A percentile compares a stretch with the other conserved stretches of the same genome.
These are phyloP conservation scores for Teratosphaeria gauchensis DNA, from an alignment of 2,329 filamentous ascomycete genomes.

Conservation along the genomic window DNA sequence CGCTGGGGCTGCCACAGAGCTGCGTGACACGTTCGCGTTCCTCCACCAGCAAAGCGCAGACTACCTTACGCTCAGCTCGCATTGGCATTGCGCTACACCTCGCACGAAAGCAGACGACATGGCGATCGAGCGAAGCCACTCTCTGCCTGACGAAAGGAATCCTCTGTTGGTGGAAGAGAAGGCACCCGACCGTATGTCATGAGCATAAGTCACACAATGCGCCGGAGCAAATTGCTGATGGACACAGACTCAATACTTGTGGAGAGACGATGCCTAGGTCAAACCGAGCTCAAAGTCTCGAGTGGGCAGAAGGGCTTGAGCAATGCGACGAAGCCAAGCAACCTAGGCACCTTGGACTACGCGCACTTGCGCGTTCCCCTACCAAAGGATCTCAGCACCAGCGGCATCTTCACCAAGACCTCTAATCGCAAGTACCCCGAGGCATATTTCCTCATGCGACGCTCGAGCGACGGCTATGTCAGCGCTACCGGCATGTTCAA, in stretches of 20 bases:
- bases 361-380: constrained; percentile 87
- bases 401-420: constrained; percentile 82
- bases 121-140: constrained; percentile 9
- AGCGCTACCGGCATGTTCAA: constrained; percentile 91
- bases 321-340: constrained; percentile 62
- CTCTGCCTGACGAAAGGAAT: constrained; percentile 54
- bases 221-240: neutral
- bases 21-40: neutral
- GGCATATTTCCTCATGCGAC: constrained; percentile 93
- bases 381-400: constrained; percentile 75
- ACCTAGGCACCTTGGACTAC: constrained; percentile 84
- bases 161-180: constrained; percentile 54
- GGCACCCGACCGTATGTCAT: constrained; percentile 52
- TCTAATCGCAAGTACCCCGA: constrained; percentile 55
- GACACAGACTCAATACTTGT: constrained; percentile 50
- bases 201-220: neutral
- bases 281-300: constrained; percentile 82
- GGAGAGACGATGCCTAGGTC: constrained; percentile 75
- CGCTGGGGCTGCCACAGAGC: neutral
- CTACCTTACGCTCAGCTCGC: neutral
- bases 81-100: neutral
- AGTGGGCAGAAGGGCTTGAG: constrained; percentile 61
- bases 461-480: constrained; percentile 73
- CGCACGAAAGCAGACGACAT: constrained; percentile 2
- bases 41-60: neutral